phyloP scores from a whole-genome alignment of 768 basidiomycete species.

The Leccinum incarnatum region DNA sequence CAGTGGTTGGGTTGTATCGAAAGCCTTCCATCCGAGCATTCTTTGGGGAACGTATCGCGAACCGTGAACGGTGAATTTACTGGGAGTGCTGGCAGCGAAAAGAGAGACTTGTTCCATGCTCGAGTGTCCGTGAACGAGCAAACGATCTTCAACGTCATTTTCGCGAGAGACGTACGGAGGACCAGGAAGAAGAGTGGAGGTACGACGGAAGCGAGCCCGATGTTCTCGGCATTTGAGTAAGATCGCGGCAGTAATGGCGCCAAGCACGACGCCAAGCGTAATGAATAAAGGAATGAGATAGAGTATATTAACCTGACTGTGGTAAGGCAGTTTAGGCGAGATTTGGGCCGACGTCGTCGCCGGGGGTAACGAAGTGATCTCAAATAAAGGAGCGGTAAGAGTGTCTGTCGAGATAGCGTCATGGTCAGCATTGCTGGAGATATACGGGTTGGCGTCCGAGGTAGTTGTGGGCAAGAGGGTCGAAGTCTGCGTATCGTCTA shows the following conservation, averaged over 20 bases:
- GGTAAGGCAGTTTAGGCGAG: slow-evolving; percentile 20
- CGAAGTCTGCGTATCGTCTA: slow-evolving; percentile 18
- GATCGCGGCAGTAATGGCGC: slow-evolving; percentile 9
- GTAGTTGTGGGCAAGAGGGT: slow-evolving; percentile 7
- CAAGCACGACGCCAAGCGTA: slow-evolving; percentile 24
- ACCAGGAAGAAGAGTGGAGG: slow-evolving; percentile 22
- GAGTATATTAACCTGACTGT: slow-evolving; percentile 23
- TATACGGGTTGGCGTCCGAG: not conserved
- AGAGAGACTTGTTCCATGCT: slow-evolving; percentile 31
- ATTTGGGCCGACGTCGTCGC: slow-evolving; percentile 13
- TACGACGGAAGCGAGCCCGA: slow-evolving; percentile 3
- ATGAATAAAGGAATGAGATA: slow-evolving; percentile 30
- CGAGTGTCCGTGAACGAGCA: slow-evolving; percentile 12
- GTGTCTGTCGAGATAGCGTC: slow-evolving; percentile 7
- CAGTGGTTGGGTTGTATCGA: not conserved
- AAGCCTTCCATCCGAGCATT: slow-evolving; percentile 9
- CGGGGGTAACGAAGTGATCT: slow-evolving; percentile 35
- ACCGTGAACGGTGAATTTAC: slow-evolving; percentile 30
- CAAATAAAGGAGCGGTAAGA: slow-evolving; percentile 23
- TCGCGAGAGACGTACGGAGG: slow-evolving; percentile 26
- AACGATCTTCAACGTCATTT: slow-evolving; percentile 13
- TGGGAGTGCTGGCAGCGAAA: slow-evolving; percentile 25
- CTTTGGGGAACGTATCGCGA: slow-evolving; percentile 22
- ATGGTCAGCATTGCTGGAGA: not conserved
- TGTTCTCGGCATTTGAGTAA: slow-evolving; percentile 14